Evolutionary conservation across 1,284 basidiomycete genomes (phyloP).

Genomic region (Apiotrichum sp.): DNA sequence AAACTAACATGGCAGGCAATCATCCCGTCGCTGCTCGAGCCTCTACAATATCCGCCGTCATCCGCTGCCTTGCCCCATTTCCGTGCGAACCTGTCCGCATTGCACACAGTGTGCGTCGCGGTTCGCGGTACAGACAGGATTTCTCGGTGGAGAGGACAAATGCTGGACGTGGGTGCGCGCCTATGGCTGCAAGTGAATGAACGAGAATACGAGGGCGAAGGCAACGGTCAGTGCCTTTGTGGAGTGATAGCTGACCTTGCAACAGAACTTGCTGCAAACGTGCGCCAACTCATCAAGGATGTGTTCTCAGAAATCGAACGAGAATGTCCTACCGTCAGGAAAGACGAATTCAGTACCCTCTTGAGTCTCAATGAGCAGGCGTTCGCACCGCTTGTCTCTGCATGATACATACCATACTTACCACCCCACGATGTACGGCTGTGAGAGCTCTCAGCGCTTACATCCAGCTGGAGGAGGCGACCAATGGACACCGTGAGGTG

Average conservation of each 20-base stretch:
- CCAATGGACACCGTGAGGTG: too few species aligned
- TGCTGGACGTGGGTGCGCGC: constrained; percentile 34
- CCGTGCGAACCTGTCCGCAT: constrained; percentile 34
- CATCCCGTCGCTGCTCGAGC: constrained; percentile 39
- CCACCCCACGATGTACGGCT: too few species aligned
- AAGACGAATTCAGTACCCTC: constrained; percentile 11
- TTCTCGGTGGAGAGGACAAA: constrained; percentile 42
- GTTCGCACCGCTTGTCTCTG: constrained; percentile 15
- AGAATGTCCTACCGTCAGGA: constrained; percentile 12
- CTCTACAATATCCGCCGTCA: constrained; percentile 37
- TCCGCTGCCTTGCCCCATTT: constrained; percentile 26
- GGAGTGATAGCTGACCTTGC: background rate
- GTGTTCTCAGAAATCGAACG: constrained; percentile 11
- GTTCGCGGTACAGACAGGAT: constrained; percentile 27
- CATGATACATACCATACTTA: background rate
- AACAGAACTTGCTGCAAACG: background rate
- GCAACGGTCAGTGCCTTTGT: background rate
- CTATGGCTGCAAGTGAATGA: constrained; percentile 33
- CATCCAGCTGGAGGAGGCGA: too few species aligned
- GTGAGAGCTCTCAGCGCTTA: too few species aligned
- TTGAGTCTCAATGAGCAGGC: constrained; percentile 7
- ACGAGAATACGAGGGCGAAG: constrained; percentile 5
- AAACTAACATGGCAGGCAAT: constrained; percentile 24
- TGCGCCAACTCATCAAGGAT: background rate
- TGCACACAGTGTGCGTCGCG: constrained; percentile 24